Evolutionary conservation across 2,329 filamentous ascomycete genomes (phyloP).

Genomic region (Leptographium flavum): DNA sequence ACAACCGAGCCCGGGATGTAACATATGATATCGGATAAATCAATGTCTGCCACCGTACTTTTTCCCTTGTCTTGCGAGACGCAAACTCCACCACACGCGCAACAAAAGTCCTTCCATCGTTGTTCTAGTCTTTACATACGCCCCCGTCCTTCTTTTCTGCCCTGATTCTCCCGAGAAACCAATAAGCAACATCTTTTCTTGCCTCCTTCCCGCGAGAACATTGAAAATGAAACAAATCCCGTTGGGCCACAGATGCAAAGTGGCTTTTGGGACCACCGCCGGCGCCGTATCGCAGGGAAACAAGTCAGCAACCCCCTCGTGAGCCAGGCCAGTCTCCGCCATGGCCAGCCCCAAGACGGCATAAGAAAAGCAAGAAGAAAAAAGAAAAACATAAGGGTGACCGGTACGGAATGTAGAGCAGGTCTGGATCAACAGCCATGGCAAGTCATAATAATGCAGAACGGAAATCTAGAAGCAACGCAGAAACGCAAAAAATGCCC

Average conservation of each 20-base stretch:
- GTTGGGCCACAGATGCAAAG: background rate
- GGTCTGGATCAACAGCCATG: conserved; percentile 15
- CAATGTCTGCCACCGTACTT: background rate
- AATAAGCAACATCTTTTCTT: background rate
- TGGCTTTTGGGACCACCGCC: background rate
- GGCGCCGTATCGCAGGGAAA: background rate
- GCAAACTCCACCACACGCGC: background rate
- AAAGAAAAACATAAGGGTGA: background rate
- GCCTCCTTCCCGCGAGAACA: background rate
- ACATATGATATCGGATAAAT: background rate
- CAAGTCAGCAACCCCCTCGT: background rate
- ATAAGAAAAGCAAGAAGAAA: background rate
- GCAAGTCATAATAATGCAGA: conserved; percentile 14
- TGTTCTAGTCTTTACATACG: background rate
- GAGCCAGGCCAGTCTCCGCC: no score
- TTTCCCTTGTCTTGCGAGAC: background rate
- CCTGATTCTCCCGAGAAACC: background rate
- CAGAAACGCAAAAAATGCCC: conserved; percentile 1
- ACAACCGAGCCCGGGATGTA: background rate
- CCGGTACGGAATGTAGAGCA: conserved; percentile 10
- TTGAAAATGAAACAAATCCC: background rate
- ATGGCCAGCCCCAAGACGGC: background rate
- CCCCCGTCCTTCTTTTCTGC: conserved; percentile 1
- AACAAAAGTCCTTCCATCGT: background rate
- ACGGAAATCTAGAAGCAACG: conserved; percentile 6